A percentile compares a stretch with the other conserved stretches of the same genome.
These are phyloP conservation scores for Amanita rimosa DNA, from an alignment of 768 basidiomycete species.

Conservation along the genomic window DNA sequence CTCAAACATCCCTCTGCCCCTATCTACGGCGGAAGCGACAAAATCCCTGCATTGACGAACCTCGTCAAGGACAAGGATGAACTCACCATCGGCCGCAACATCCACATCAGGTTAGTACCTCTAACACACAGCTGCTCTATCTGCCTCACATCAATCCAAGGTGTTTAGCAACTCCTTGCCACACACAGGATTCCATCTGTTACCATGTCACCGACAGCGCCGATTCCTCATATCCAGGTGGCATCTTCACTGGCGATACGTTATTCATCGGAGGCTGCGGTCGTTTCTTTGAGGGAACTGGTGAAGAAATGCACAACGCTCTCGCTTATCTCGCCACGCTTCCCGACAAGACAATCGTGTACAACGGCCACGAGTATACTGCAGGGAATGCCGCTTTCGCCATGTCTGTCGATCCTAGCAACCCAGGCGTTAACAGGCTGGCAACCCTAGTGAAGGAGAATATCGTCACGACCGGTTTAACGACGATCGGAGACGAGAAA, in stretches of 20 bases:
- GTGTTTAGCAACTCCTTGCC: slow-evolving; percentile 83
- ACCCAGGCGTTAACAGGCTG: slow-evolving; percentile 49
- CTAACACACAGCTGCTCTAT: slow-evolving; percentile 5
- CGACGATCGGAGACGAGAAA: slow-evolving; percentile 90
- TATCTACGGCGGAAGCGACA: slow-evolving; percentile 75
- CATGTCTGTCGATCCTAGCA: slow-evolving; percentile 45
- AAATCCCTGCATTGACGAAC: slow-evolving; percentile 54
- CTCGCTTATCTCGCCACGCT: slow-evolving; percentile 60
- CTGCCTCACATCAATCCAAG: slow-evolving; percentile 21
- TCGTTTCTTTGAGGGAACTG: slow-evolving; percentile 87
- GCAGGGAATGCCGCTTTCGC: slow-evolving; percentile 63
- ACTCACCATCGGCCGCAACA: slow-evolving; percentile 58
- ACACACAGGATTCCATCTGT: slow-evolving; percentile 95
- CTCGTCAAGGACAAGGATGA: slow-evolving; percentile 75
- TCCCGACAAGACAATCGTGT: slow-evolving; percentile 71
- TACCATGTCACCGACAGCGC: slow-evolving; percentile 57
- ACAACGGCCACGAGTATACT: slow-evolving; percentile 93
- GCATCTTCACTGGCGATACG: slow-evolving; percentile 92
- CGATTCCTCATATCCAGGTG: slow-evolving; percentile 45
- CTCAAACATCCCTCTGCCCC: slow-evolving; percentile 26
- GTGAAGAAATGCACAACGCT: slow-evolving; percentile 70
- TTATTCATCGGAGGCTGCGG: slow-evolving; percentile 86
- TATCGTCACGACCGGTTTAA: slow-evolving; percentile 61
- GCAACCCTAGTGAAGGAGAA: slow-evolving; percentile 46
- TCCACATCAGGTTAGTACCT: slow-evolving; percentile 42